Evolutionary conservation across 257 asterid species (phyloP).

Genomic region (Solanum raphanifolium): DNA sequence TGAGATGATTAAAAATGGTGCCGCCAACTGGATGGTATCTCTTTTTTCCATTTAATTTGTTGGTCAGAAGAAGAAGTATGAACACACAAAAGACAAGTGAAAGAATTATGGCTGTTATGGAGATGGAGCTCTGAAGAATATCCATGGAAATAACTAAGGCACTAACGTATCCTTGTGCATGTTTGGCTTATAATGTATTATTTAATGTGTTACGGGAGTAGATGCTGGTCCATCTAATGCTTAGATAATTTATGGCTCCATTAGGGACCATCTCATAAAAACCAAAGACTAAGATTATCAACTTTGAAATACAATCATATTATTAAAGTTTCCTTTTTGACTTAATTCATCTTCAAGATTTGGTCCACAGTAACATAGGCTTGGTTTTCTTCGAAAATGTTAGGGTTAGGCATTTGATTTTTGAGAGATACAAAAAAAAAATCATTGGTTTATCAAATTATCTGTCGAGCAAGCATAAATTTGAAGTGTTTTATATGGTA

Average conservation of each 20-base stretch:
- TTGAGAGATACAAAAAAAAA: too few relatives aligned
- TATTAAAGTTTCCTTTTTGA: not conserved
- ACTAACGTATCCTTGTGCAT: not conserved
- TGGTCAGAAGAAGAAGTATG: conserved; percentile 3
- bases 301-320: not conserved
- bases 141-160: not conserved
- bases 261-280: not conserved
- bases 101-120: conserved; percentile 12
- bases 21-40: conserved; percentile 61
- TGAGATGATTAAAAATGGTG: conserved; percentile 39
- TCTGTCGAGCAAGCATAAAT: too few relatives aligned
- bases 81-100: conserved; percentile 6
- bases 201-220: not conserved
- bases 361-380: not conserved
- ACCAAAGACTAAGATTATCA: not conserved
- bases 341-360: not conserved
- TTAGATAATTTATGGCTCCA: not conserved
- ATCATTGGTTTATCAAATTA: too few relatives aligned
- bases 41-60: conserved; percentile 15
- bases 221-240: not conserved
- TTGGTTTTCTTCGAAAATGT: not conserved
- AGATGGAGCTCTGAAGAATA: not conserved
- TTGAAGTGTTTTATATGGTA: too few relatives aligned
- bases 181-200: not conserved
- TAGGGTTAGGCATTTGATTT: too few relatives aligned